These are phyloP conservation scores for Hyparrhenia diplandra DNA, from an alignment of 176 grass and related monocot genomes.

Conservation along the genomic window DNA sequence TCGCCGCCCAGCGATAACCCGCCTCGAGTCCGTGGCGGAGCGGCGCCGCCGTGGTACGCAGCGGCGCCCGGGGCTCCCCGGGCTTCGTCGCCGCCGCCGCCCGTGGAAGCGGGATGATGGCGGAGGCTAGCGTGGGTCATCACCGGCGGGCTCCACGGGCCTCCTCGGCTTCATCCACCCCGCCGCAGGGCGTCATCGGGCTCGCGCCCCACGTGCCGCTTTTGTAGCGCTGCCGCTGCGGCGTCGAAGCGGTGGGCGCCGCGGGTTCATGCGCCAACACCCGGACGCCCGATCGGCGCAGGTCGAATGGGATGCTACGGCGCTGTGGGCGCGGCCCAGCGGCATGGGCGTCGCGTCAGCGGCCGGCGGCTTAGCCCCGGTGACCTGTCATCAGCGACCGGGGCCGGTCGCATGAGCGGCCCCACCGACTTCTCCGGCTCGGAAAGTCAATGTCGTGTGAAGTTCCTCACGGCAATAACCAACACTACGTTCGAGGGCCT, in stretches of 20 bases:
- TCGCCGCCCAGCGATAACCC: constrained; percentile 39
- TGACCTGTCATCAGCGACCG: not conserved
- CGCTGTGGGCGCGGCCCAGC: constrained; percentile 68
- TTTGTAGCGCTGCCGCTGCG: constrained; percentile 20
- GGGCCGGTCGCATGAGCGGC: constrained; percentile 1
- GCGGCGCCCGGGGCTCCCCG: constrained; percentile 26
- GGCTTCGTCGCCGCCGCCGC: constrained; percentile 28
- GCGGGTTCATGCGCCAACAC: constrained; percentile 43
- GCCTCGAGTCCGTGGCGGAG: constrained; percentile 59
- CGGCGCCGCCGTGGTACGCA: constrained; percentile 58
- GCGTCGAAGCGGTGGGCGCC: constrained; percentile 49
- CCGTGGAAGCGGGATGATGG: constrained; percentile 44
- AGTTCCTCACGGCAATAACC: constrained; percentile 24
- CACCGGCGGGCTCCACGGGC: constrained; percentile 53
- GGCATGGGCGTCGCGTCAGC: constrained; percentile 45
- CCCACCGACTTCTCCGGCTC: constrained; percentile 43
- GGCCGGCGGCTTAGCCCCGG: constrained; percentile 16
- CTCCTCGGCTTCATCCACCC: constrained; percentile 30
- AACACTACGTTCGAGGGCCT: constrained; percentile 49
- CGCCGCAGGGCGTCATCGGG: constrained; percentile 57
- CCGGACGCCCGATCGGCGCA: constrained; percentile 1
- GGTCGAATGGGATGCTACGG: constrained; percentile 48
- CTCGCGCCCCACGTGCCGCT: constrained; percentile 23
- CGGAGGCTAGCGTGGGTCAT: constrained; percentile 65
- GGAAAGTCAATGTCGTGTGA: constrained; percentile 35